These are phyloP conservation scores for Gnomoniopsis smithogilvyi DNA, from an alignment of 2,329 filamentous ascomycete genomes.

Conservation along the genomic window DNA sequence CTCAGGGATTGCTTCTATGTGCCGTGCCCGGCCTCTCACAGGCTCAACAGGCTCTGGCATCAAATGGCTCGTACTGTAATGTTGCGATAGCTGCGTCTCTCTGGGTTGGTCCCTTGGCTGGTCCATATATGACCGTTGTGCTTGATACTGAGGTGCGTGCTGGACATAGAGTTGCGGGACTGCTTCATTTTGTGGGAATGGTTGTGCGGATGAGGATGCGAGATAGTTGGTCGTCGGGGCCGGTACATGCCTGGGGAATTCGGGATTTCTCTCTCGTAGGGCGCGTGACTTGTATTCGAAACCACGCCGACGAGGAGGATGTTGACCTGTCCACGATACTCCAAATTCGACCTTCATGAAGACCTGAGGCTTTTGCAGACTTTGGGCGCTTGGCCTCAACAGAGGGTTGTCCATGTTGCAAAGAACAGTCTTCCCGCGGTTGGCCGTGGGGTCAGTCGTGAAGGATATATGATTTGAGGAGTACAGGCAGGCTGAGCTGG, in stretches of 20 bases:
- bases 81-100: slow-evolving; percentile 16
- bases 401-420: slow-evolving; percentile 23
- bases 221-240: slow-evolving; percentile 45
- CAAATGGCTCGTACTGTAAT: slow-evolving; percentile 14
- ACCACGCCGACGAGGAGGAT: slow-evolving; percentile 40
- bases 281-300: slow-evolving; percentile 46
- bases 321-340: slow-evolving; percentile 45
- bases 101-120: background rate
- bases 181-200: slow-evolving; percentile 10
- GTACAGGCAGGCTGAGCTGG: background rate
- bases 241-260: slow-evolving; percentile 44
- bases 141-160: slow-evolving; percentile 17
- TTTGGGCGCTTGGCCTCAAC: slow-evolving; percentile 25
- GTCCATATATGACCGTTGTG: background rate
- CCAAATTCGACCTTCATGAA: slow-evolving; percentile 52
- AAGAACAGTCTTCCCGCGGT: background rate
- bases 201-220: slow-evolving; percentile 19
- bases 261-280: slow-evolving; percentile 37
- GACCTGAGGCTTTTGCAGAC: slow-evolving; percentile 37
- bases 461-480: background rate
- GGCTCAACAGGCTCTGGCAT: slow-evolving; percentile 15
- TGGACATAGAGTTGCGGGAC: slow-evolving; percentile 6
- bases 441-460: background rate
- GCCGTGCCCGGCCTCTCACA: slow-evolving; percentile 15
- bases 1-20: slow-evolving; percentile 17